These are phyloP conservation scores for Artemisia argyi DNA, from an alignment of 129 eudicot genomes.

Conservation along the genomic window DNA sequence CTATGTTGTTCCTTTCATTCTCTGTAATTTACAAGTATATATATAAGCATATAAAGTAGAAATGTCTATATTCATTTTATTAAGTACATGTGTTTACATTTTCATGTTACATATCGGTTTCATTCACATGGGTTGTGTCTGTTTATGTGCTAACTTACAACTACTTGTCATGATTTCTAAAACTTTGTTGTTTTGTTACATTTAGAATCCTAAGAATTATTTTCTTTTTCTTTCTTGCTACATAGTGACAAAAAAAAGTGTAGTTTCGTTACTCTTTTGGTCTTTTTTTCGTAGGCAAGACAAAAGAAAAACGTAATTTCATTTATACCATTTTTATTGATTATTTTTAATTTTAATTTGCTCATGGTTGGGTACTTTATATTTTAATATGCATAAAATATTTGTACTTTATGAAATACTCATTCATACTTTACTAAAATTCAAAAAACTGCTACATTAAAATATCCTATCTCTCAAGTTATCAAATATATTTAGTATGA, in stretches of 20 bases:
- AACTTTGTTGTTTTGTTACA: constrained; percentile 31
- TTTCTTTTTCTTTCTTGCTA: not conserved
- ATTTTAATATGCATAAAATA: not conserved
- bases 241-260: constrained; percentile 16
- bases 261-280: not conserved
- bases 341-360: not conserved
- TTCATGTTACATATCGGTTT: constrained; percentile 21
- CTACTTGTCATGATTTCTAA: constrained; percentile 18
- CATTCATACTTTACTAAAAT: too few relatives aligned
- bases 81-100: not conserved
- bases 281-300: not conserved
- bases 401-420: constrained; percentile 6
- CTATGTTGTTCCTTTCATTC: constrained; percentile 8
- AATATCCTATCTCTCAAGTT: too few relatives aligned
- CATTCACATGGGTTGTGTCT: constrained; percentile 31
- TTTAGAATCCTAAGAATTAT: not conserved
- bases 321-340: constrained; percentile 1
- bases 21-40: constrained; percentile 11
- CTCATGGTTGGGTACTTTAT: constrained; percentile 17
- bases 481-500: too few relatives aligned
- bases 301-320: not conserved
- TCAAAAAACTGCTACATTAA: too few relatives aligned
- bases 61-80: too few relatives aligned
- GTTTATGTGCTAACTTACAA: constrained; percentile 21
- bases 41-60: not conserved